These are phyloP conservation scores for Neonectria punicea DNA, from an alignment of 2,329 filamentous ascomycete genomes.

Conservation along the genomic window DNA sequence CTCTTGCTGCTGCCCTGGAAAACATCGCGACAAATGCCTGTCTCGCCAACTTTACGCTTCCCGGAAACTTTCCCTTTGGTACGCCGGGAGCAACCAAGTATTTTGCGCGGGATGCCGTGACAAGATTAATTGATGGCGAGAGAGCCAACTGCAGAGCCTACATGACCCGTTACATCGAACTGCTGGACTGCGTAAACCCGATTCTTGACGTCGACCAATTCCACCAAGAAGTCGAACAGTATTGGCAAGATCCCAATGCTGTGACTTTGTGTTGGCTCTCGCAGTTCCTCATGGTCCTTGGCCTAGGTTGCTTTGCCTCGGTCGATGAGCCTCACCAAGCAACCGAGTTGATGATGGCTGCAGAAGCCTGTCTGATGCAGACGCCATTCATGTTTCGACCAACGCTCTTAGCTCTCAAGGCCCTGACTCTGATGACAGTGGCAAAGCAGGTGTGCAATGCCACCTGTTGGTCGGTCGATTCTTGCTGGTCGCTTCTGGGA, in stretches of 20 bases:
- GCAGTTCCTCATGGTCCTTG: constrained; percentile 50
- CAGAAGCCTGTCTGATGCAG: constrained; percentile 51
- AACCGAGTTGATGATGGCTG: constrained; percentile 50
- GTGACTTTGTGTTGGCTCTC: constrained; percentile 48
- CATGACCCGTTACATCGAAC: constrained; percentile 44
- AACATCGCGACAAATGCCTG: constrained; percentile 50
- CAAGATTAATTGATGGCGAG: constrained; percentile 45
- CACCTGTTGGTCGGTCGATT: constrained; percentile 51
- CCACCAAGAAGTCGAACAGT: constrained; percentile 44
- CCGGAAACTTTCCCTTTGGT: constrained; percentile 52
- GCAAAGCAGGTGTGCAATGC: constrained; percentile 52
- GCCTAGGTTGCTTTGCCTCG: constrained; percentile 47
- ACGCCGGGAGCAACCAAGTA: constrained; percentile 49
- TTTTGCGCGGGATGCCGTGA: constrained; percentile 45
- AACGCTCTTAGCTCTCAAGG: constrained; percentile 46
- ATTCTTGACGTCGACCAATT: constrained; percentile 48
- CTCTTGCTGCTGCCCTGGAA: constrained; percentile 44
- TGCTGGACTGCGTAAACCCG: constrained; percentile 49
- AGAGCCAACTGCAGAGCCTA: constrained; percentile 40
- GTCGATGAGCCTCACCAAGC: constrained; percentile 46
- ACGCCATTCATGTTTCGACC: constrained; percentile 52
- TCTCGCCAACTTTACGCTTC: constrained; percentile 49
- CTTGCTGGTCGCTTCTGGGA: constrained; percentile 49
- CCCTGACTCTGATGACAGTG: constrained; percentile 47
- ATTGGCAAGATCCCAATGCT: constrained; percentile 45